Evolutionary conservation across 208 protist species (phyloP).

Genomic region (Leishmania guyanensis): DNA sequence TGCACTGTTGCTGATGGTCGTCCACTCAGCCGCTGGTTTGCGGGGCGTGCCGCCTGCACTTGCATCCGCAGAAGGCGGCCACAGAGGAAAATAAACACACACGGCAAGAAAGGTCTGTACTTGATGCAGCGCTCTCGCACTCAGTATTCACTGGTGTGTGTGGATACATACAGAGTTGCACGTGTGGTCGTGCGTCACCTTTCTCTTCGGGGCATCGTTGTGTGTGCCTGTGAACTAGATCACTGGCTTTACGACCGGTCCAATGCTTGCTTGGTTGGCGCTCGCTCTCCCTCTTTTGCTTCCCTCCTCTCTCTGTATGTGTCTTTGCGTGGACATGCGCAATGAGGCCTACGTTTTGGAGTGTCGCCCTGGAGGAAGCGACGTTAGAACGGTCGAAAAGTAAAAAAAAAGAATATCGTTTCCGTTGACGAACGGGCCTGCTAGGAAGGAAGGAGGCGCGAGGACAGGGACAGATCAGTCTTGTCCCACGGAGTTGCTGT

Average conservation of each 20-base stretch:
- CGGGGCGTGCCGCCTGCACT: background rate
- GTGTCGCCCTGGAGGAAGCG: background rate
- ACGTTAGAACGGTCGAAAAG: background rate
- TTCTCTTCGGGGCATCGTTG: background rate
- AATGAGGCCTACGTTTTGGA: background rate
- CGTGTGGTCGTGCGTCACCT: background rate
- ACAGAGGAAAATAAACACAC: background rate
- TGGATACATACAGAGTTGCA: background rate
- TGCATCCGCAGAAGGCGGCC: background rate
- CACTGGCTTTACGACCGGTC: background rate
- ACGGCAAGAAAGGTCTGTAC: too few relatives aligned
- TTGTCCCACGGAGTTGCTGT: background rate
- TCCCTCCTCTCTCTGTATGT: background rate
- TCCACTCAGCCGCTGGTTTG: background rate
- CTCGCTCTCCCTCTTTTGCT: background rate
- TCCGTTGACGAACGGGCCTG: background rate
- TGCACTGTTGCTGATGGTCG: background rate
- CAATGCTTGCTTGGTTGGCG: background rate
- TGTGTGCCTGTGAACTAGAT: background rate
- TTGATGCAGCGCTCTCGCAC: too few relatives aligned
- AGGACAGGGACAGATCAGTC: background rate
- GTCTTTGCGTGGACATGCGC: background rate
- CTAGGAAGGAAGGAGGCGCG: background rate
- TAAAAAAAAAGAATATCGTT: background rate
- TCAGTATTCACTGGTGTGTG: background rate